Conservation (phyloP, 2,329 filamentous ascomycete genomes). For the Trichoderma atroviride region DNA sequence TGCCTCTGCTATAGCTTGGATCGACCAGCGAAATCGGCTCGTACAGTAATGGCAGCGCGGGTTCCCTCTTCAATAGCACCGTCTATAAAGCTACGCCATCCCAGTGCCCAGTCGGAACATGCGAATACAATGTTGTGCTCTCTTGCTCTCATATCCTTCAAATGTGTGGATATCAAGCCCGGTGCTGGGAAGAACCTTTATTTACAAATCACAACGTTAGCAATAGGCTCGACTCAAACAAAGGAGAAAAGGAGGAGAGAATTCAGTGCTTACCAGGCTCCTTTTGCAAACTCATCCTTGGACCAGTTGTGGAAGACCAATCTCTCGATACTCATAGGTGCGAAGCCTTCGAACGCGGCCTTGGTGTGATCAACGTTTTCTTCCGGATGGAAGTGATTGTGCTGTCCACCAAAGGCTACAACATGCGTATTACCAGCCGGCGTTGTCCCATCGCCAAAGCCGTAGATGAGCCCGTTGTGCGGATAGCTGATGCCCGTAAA, state of each 20-base stretch:
- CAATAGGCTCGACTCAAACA: background rate
- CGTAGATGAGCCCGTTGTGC: constrained; percentile 19
- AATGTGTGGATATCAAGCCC: constrained; percentile 11
- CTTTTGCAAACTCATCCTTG: constrained; percentile 20
- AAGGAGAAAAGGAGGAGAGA: background rate
- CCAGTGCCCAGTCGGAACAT: constrained; percentile 19
- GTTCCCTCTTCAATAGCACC: constrained; percentile 21
- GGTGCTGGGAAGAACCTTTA: constrained; percentile 18
- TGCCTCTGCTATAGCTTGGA: background rate
- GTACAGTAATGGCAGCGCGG: constrained; percentile 13
- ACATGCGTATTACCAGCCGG: constrained; percentile 17
- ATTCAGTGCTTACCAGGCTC: constrained; percentile 5
- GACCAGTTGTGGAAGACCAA: constrained; percentile 23
- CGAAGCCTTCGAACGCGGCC: constrained; percentile 10
- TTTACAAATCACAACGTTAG: background rate
- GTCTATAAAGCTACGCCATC: constrained; percentile 21
- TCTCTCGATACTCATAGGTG: constrained; percentile 15
- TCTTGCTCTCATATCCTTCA: constrained; percentile 20
- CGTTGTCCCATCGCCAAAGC: constrained; percentile 12
- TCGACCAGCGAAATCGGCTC: constrained; percentile 6
- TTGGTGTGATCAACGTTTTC: constrained; percentile 18
- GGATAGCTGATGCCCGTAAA: constrained; percentile 20
- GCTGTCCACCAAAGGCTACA: constrained; percentile 17
- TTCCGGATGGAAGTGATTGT: constrained; percentile 16
- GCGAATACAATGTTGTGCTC: constrained; percentile 16